Evolutionary conservation across 192 early-diverging fungal species (phyloP).

Genomic region (Endogone sp.): DNA sequence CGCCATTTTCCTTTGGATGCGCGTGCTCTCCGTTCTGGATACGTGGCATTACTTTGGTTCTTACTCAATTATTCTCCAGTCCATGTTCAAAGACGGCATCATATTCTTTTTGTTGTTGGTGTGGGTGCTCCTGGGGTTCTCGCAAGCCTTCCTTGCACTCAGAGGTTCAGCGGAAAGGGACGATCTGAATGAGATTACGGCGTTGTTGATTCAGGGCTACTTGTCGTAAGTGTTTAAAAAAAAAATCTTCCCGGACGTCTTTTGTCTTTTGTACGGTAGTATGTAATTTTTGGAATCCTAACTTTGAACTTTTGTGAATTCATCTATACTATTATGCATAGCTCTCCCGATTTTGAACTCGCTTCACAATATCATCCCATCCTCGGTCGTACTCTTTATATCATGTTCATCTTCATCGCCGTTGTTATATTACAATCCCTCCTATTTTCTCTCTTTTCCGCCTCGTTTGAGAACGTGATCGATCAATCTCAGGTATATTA

Average conservation of each 20-base stretch:
- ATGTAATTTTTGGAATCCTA: too few relatives aligned
- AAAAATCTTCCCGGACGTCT: neutral
- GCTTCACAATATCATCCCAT: neutral
- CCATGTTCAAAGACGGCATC: constrained; percentile 10
- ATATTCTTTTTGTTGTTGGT: constrained; percentile 14
- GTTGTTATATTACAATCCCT: constrained; percentile 9
- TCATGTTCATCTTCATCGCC: constrained; percentile 8
- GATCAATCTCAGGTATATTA: constrained; percentile 5
- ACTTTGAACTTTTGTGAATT: too few relatives aligned
- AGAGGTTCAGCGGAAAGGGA: neutral
- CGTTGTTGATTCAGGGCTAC: constrained; percentile 7
- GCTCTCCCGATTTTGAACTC: constrained; percentile 10
- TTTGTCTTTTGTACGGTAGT: neutral
- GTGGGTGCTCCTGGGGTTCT: constrained; percentile 12
- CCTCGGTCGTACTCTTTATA: constrained; percentile 6
- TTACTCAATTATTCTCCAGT: constrained; percentile 12
- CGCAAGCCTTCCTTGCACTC: constrained; percentile 8
- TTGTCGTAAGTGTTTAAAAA: constrained; percentile 7
- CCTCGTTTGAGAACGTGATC: constrained; percentile 8
- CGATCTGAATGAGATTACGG: constrained; percentile 6
- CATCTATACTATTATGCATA: too few relatives aligned
- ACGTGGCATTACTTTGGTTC: constrained; percentile 13
- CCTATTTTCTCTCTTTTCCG: constrained; percentile 8
- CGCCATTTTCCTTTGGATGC: constrained; percentile 11
- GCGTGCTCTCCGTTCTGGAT: constrained; percentile 6